These are phyloP conservation scores for Ogataea pilisensis DNA, from an alignment of 805 yeast genomes.

Conservation along the genomic window DNA sequence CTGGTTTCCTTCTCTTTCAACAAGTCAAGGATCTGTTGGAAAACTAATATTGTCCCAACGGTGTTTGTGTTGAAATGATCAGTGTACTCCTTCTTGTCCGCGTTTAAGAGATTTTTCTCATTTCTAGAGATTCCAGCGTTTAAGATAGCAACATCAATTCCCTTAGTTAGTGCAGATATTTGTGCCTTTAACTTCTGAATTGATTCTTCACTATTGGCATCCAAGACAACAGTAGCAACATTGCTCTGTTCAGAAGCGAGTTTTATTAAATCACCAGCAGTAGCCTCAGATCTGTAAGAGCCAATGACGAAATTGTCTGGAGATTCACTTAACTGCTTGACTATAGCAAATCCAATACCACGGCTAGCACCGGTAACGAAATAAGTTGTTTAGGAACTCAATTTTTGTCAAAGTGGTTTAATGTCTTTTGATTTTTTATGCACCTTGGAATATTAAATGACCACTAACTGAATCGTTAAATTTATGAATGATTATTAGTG, in stretches of 20 bases:
- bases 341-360: neutral
- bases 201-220: conserved; percentile 3
- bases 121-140: conserved; percentile 4
- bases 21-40: conserved; percentile 1
- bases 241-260: neutral
- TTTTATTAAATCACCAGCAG: neutral
- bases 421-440: no score
- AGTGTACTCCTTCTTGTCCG: neutral
- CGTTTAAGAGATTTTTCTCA: neutral
- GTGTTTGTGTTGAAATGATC: neutral
- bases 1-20: conserved; percentile 1
- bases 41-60: conserved; percentile 4
- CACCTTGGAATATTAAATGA: no score
- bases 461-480: no score
- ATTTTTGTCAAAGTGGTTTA: no score
- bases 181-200: conserved; percentile 2
- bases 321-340: neutral
- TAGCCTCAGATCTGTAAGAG: neutral
- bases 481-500: no score
- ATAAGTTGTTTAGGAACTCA: neutral
- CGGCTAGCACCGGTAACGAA: conserved; percentile 1
- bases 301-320: neutral
- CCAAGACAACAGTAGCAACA: conserved; percentile 6
- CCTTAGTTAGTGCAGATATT: conserved; percentile 2
- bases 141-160: conserved; percentile 4